Percentiles rank a stretch among this genome's conserved stretches.
phyloP scores from a whole-genome alignment of 805 yeast genomes.

The Torulaspora maleeae region DNA sequence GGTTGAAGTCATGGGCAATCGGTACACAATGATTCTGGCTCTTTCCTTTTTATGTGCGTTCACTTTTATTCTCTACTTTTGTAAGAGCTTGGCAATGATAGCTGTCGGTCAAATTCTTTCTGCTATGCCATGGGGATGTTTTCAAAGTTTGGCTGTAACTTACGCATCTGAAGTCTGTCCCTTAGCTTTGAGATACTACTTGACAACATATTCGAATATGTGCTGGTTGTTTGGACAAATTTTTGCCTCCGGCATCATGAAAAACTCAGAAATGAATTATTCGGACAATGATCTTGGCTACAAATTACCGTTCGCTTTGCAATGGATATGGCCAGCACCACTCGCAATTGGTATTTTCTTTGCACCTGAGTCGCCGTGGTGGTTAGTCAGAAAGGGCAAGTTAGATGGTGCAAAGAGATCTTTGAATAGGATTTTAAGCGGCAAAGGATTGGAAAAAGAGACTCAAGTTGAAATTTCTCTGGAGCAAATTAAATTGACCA shows the following conservation, averaged over 20 bases:
- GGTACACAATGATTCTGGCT: slow-evolving; percentile 36
- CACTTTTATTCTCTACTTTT: slow-evolving; percentile 46
- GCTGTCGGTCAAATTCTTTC: slow-evolving; percentile 42
- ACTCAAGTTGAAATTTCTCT: slow-evolving; percentile 41
- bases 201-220: too few relatives aligned
- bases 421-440: slow-evolving; percentile 37
- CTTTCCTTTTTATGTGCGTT: slow-evolving; percentile 35
- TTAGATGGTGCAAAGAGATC: slow-evolving; percentile 42
- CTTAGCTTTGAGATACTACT: too few relatives aligned
- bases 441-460: slow-evolving; percentile 32
- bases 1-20: slow-evolving; percentile 45
- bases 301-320: slow-evolving; percentile 52
- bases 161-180: slow-evolving; percentile 36
- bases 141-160: slow-evolving; percentile 47
- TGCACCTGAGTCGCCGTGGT: slow-evolving; percentile 59
- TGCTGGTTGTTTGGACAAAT: too few relatives aligned
- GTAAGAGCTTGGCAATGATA: slow-evolving; percentile 38
- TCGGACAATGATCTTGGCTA: slow-evolving; percentile 40
- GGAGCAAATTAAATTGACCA: slow-evolving; percentile 44
- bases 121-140: slow-evolving; percentile 52
- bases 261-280: slow-evolving; percentile 30
- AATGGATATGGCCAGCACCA: slow-evolving; percentile 57
- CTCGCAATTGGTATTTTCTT: slow-evolving; percentile 40
- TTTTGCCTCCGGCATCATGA: slow-evolving; percentile 43
- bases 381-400: slow-evolving; percentile 44